These are phyloP conservation scores for Alternaria longipes DNA, from an alignment of 2,329 filamentous ascomycete genomes.

Conservation along the genomic window DNA sequence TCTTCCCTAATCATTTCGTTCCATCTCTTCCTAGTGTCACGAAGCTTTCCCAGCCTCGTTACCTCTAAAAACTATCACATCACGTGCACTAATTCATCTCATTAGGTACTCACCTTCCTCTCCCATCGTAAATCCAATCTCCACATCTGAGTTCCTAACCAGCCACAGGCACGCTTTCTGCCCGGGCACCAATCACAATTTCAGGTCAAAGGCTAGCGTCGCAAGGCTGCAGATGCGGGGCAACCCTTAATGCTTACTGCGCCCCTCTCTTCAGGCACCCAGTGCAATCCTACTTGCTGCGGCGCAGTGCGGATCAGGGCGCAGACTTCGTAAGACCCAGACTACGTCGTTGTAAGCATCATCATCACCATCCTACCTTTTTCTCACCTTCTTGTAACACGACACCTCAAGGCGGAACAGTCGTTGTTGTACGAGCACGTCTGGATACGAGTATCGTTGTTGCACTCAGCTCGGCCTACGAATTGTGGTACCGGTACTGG, in stretches of 20 bases:
- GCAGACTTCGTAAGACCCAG: neutral
- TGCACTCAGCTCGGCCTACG: neutral
- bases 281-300: neutral
- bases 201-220: neutral
- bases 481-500: neutral
- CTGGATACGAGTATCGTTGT: neutral
- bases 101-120: slow-evolving; percentile 5
- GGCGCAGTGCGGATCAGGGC: slow-evolving; percentile 3
- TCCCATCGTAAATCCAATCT: neutral
- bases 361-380: slow-evolving; percentile 1
- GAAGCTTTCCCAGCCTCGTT: neutral
- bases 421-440: neutral
- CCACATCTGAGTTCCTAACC: neutral
- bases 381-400: neutral
- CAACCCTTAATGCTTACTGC: slow-evolving; percentile 1
- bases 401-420: neutral
- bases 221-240: slow-evolving; percentile 4
- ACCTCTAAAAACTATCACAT: neutral
- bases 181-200: slow-evolving; percentile 2
- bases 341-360: slow-evolving; percentile 4
- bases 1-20: neutral
- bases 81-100: neutral
- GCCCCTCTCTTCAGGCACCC: neutral
- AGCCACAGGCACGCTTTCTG: slow-evolving; percentile 7
- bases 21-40: no score